Evolutionary conservation across 352 stramenopile genomes (phyloP), one percentile per base, ranked within the genome.

Genomic region (Phytophthora multivora): DNA sequence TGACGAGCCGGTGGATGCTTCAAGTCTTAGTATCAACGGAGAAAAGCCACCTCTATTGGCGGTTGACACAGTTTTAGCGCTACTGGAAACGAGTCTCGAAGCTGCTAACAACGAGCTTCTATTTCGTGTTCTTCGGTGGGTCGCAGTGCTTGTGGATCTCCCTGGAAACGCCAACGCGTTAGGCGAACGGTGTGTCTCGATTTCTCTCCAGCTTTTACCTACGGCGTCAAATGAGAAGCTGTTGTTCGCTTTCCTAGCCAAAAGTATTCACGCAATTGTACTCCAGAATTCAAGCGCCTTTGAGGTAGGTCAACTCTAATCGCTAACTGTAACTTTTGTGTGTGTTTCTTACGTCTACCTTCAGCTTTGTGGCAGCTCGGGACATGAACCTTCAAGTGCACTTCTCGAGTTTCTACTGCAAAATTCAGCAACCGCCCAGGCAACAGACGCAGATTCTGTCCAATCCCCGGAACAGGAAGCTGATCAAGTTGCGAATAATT

Each of bases 101-200:
- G 43, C 31, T 4, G 50, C 45, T 0, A 59, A 64, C 23, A 64
- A 68, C 0, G 19, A 16, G 0, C 41, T 82, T 1, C 18, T 75
- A 2, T 89, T 89, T 60, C 71, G 83, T 18, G 35, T 81, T 8
- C 35, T 86, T 47, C 79, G 80, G 30, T 91, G 79, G 79, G 56
- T 91, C 4, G 63, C 70, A 36, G 33, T 71, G 12, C 50, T 86
- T 0, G 69, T 90, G 12, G 65, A 81, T 28, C 38, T 71, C 4
- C 64, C 71, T 12, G 43, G 33, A 16, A 89, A 88, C 38, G 79
- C 79, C 0, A 55, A 45, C 3, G 68, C 58, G 4, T 59, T 91
- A 9, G 79, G 77, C 6, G 77, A 88, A 40, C 48, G 53, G 28
- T 57, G 41, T 10, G 50, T 77, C n/a, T 38, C 47, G 0, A 18